Evolutionary conservation across 1,284 basidiomycete species (phyloP), one percentile per base, ranked within the genome.

Genomic region (Malassezia pachydermatis): DNA sequence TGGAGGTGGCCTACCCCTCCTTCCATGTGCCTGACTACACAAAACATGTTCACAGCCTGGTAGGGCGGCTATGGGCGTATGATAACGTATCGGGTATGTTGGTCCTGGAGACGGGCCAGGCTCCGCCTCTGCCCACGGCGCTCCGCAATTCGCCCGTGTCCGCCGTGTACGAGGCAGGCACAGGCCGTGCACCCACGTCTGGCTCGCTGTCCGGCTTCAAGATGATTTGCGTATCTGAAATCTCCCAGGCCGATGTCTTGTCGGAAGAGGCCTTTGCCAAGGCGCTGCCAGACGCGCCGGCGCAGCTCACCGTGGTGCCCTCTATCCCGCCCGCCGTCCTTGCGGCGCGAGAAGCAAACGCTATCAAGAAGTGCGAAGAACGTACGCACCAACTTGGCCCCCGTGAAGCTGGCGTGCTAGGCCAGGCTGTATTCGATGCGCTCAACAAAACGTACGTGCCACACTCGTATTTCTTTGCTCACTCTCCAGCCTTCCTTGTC

Each of bases 371-470:
- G 24, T 58, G 60, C 37, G 30, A 53, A 6, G 54, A 55, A 41
- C 62, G 60, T 28, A 51, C 57, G n/a, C 54, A 54, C 20, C 49
- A 42, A 27, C 45, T 57, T 13, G 62, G 57, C 4, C 58, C 58
- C 8, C 58, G 59, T 34, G 62, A 65, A 17, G 65, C 64, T 11
- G 55, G 55, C 10, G 54, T 56, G 27, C 38, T 58, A 17, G 65
- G 57, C 19, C 65, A 67, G 47, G 53, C 46, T 7, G 50, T 66
- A 17, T 71, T 69, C 28, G 67, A 69, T 33, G 65, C 59, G 10
- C 38, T 71, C 10, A 63, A 58, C 57, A 71, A 71, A 33, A 71
- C 68, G 63, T 68, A 46, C 55, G 65, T 65, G 19, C 4, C n/a
- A 7, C 9, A 14, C 4, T 7, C 27, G 16, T 19, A n/a, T n/a